Conservation (phyloP, 2,329 filamentous ascomycete species). For the Diaporthe capsici region DNA sequence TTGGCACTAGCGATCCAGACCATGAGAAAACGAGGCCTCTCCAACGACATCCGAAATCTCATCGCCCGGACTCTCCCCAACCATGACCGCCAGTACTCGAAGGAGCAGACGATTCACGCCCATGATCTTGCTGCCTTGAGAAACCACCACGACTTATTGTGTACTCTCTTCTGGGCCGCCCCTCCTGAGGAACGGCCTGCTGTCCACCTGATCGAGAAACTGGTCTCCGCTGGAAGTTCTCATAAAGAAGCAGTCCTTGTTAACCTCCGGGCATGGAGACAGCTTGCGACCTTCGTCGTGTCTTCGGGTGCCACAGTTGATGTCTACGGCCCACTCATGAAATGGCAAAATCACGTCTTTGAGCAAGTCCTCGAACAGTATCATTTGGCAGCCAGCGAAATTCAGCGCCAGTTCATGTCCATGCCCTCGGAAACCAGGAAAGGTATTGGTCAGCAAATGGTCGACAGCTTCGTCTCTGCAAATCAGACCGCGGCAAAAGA, state of each 20-base stretch:
- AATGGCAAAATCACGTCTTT: constrained; percentile 72
- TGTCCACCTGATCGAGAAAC: constrained; percentile 68
- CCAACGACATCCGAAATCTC: constrained; percentile 73
- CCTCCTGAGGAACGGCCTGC: constrained; percentile 68
- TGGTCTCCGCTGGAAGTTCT: constrained; percentile 71
- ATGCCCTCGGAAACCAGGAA: constrained; percentile 62
- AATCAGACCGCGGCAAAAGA: constrained; percentile 70
- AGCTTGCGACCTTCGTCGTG: constrained; percentile 72
- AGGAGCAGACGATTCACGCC: constrained; percentile 72
- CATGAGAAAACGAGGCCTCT: constrained; percentile 60
- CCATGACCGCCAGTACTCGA: constrained; percentile 74
- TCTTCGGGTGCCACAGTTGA: constrained; percentile 58
- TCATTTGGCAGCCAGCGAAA: constrained; percentile 67
- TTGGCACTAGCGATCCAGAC: constrained; percentile 70
- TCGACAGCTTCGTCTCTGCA: constrained; percentile 63
- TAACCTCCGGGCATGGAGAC: constrained; percentile 74
- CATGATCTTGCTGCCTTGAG: constrained; percentile 74
- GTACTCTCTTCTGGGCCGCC: constrained; percentile 75
- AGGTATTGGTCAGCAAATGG: constrained; percentile 59
- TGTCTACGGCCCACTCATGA: constrained; percentile 63
- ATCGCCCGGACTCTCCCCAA: constrained; percentile 75
- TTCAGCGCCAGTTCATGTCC: constrained; percentile 67
- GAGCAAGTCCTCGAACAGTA: constrained; percentile 71
- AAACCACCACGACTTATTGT: constrained; percentile 78
- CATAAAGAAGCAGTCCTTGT: constrained; percentile 78